Conservation (phyloP, 306 rosid genomes). For the Malus asiatica region DNA sequence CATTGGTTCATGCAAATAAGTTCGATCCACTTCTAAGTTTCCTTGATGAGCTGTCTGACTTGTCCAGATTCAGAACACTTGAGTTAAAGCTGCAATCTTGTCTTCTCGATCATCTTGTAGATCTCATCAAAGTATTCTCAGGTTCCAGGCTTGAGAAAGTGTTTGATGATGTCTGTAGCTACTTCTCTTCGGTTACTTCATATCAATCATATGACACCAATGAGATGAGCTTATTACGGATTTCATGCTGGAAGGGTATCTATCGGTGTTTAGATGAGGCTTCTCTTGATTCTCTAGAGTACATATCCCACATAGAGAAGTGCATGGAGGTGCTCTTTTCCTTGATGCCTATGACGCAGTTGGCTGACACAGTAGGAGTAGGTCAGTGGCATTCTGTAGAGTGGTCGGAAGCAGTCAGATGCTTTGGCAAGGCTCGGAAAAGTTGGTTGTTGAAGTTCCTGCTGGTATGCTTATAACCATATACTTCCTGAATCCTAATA, state of each 20-base stretch:
- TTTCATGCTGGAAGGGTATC: conserved; percentile 92
- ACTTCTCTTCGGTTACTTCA: conserved; percentile 46
- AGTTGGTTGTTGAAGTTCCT: conserved; percentile 66
- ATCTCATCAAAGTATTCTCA: conserved; percentile 63
- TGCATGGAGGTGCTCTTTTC: conserved; percentile 78
- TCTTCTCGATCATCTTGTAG: conserved; percentile 65
- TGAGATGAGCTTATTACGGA: conserved; percentile 39
- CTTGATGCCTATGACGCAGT: conserved; percentile 46
- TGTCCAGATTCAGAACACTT: conserved; percentile 70
- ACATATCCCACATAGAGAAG: conserved; percentile 54
- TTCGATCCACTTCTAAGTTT: conserved; percentile 66
- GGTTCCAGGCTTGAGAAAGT: conserved; percentile 74
- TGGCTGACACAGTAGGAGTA: conserved; percentile 13
- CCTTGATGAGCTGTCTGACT: conserved; percentile 82
- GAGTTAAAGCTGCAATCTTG: conserved; percentile 65
- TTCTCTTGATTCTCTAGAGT: conserved; percentile 47
- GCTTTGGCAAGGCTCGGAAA: conserved; percentile 74
- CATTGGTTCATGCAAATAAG: conserved; percentile 80
- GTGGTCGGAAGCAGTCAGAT: conserved; percentile 70
- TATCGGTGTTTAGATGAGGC: conserved; percentile 62
- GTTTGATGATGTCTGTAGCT: conserved; percentile 45
- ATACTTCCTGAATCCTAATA: not conserved
- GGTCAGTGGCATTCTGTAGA: conserved; percentile 27
- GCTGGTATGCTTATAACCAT: conserved; percentile 33
- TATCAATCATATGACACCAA: conserved; percentile 22